Percentiles rank a stretch among this genome's conserved stretches.
Evolutionary conservation across 1,139 yeast genomes (phyloP).

Genomic region (Magnusiomyces ingens): DNA sequence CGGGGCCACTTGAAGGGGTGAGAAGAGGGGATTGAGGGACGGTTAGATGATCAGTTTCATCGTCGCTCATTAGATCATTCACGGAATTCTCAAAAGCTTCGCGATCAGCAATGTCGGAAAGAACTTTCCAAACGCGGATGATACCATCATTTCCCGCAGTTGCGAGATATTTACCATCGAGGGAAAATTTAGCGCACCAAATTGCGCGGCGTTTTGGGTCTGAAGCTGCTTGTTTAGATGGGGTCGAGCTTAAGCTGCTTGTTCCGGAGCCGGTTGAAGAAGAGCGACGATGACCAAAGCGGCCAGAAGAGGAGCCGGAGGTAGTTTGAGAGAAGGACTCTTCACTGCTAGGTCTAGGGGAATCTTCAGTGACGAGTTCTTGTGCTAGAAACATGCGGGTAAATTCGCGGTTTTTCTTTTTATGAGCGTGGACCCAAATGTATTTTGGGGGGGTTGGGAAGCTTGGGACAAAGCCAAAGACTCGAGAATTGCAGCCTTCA

Average conservation of each 20-base stretch:
- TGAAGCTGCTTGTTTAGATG: not conserved
- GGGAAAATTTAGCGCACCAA: slow-evolving; percentile 66
- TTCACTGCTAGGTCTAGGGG: not conserved
- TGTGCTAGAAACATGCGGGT: slow-evolving; percentile 72
- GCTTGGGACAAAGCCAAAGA: slow-evolving; percentile 29
- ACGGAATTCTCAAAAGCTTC: slow-evolving; percentile 15
- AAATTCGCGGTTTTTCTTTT: slow-evolving; percentile 33
- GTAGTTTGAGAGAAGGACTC: not conserved
- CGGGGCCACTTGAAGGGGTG: not conserved
- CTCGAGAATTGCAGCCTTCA: slow-evolving; percentile 34
- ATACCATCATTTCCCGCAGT: slow-evolving; percentile 72
- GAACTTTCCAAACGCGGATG: slow-evolving; percentile 72
- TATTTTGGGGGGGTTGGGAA: slow-evolving; percentile 32
- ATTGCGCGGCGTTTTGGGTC: slow-evolving; percentile 40
- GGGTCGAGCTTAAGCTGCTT: not conserved
- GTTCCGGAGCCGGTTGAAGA: slow-evolving; percentile 4
- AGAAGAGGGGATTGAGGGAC: not conserved
- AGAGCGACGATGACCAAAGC: slow-evolving; percentile 5
- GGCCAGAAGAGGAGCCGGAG: not conserved
- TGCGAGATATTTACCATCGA: slow-evolving; percentile 77
- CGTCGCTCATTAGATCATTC: slow-evolving; percentile 13
- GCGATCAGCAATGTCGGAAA: slow-evolving; percentile 36
- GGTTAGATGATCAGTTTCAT: slow-evolving; percentile 13
- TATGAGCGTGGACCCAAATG: slow-evolving; percentile 34
- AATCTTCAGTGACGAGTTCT: slow-evolving; percentile 42